These are phyloP conservation scores for Lactarius evosmus DNA, from an alignment of 768 basidiomycete genomes.

Conservation along the genomic window DNA sequence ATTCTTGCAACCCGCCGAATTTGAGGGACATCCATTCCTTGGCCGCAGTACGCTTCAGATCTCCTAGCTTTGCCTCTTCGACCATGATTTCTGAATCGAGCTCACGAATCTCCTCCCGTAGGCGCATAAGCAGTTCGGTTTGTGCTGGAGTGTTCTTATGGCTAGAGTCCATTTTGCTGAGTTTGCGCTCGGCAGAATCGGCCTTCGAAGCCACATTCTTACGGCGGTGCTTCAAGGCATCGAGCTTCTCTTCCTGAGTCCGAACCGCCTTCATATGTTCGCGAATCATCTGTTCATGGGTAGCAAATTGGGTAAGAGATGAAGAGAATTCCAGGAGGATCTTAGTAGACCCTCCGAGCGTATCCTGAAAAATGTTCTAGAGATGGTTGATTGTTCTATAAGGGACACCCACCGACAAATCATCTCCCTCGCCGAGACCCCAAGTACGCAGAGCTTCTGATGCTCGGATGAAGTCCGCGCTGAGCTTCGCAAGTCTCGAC, in stretches of 20 bases:
- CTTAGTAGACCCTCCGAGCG: slow-evolving; percentile 63
- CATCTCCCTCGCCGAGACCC: slow-evolving; percentile 81
- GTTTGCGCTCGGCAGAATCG: slow-evolving; percentile 82
- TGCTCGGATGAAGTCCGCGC: slow-evolving; percentile 61
- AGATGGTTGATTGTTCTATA: not conserved
- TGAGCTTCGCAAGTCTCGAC: slow-evolving; percentile 60
- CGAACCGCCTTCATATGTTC: slow-evolving; percentile 77
- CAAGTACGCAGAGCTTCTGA: slow-evolving; percentile 68
- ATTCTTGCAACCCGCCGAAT: slow-evolving; percentile 83
- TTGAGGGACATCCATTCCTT: slow-evolving; percentile 76
- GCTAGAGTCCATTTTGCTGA: slow-evolving; percentile 85
- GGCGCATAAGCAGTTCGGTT: slow-evolving; percentile 62
- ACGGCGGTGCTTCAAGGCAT: slow-evolving; percentile 69
- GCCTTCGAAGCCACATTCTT: slow-evolving; percentile 65
- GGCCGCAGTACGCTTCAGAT: slow-evolving; percentile 74
- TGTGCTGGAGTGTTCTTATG: slow-evolving; percentile 79
- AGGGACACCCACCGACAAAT: slow-evolving; percentile 57
- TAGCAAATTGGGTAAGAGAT: slow-evolving; percentile 66
- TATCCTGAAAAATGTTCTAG: slow-evolving; percentile 50
- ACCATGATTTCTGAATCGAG: slow-evolving; percentile 82
- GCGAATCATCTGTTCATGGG: slow-evolving; percentile 66
- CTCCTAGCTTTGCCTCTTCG: slow-evolving; percentile 76
- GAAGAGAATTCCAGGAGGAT: slow-evolving; percentile 65
- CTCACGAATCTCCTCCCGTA: slow-evolving; percentile 71
- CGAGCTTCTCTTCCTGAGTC: slow-evolving; percentile 78